These are phyloP conservation scores for Aspergillus fumigatus DNA, from an alignment of 2,329 filamentous ascomycete species.

Conservation along the genomic window DNA sequence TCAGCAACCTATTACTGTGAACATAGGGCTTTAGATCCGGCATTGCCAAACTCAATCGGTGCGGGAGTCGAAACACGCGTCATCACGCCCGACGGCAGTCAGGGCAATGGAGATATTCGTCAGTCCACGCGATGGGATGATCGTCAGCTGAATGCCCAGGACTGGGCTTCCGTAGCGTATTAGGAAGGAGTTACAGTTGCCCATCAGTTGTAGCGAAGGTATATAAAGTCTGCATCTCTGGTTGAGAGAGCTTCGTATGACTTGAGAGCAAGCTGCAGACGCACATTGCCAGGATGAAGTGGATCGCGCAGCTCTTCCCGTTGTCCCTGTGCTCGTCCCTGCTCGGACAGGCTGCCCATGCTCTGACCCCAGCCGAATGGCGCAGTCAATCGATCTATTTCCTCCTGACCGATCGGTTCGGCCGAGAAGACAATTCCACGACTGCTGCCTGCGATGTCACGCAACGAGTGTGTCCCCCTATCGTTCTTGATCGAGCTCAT, in stretches of 20 bases:
- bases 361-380: constrained; percentile 23
- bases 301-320: neutral
- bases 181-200: neutral
- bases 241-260: neutral
- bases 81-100: neutral
- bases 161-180: neutral
- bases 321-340: neutral
- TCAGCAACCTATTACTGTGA: neutral
- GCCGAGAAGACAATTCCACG: constrained; percentile 32
- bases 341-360: neutral
- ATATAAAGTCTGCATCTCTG: neutral
- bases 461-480: neutral
- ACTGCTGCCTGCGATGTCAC: constrained; percentile 22
- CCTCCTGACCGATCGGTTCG: constrained; percentile 42
- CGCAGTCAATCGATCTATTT: constrained; percentile 40
- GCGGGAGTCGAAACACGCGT: neutral
- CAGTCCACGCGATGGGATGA: too few species aligned
- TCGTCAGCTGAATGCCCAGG: neutral
- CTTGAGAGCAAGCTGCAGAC: neutral
- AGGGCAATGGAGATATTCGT: too few species aligned
- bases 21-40: neutral
- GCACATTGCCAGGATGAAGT: neutral
- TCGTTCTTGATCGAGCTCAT: neutral
- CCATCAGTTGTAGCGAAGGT: neutral
- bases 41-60: neutral